phyloP scores from a whole-genome alignment of 352 stramenopile genomes.

The Halophytophthora batemanensis region DNA sequence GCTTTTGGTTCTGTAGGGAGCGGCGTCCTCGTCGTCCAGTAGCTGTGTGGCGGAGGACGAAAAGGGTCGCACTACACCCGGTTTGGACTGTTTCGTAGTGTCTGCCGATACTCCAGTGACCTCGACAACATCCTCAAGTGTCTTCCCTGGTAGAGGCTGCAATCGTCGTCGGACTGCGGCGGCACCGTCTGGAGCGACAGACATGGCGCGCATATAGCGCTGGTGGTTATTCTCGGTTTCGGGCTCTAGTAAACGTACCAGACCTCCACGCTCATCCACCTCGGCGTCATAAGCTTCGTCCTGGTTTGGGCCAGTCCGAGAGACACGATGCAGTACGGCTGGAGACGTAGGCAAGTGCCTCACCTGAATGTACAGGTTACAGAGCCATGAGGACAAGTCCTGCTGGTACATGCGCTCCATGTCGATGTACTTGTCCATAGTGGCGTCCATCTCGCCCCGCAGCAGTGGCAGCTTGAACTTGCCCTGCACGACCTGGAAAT shows the following conservation, averaged over 20 bases:
- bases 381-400: slow-evolving; percentile 85
- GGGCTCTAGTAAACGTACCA: slow-evolving; percentile 23
- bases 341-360: slow-evolving; percentile 33
- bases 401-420: slow-evolving; percentile 65
- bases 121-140: neutral
- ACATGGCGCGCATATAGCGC: slow-evolving; percentile 42
- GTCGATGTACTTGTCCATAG: slow-evolving; percentile 69
- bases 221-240: slow-evolving; percentile 41
- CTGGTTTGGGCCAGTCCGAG: neutral
- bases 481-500: slow-evolving; percentile 60
- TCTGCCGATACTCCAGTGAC: no score
- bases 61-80: slow-evolving; percentile 12
- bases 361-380: slow-evolving; percentile 89
- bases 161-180: slow-evolving; percentile 8
- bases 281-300: slow-evolving; percentile 39
- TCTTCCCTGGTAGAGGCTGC: neutral
- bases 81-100: neutral
- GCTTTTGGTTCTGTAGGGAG: slow-evolving; percentile 5
- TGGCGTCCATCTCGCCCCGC: slow-evolving; percentile 77
- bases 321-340: slow-evolving; percentile 9
- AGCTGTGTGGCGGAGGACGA: slow-evolving; percentile 23
- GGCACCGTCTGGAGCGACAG: slow-evolving; percentile 4
- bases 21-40: slow-evolving; percentile 12
- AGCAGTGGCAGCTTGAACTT: slow-evolving; percentile 86
- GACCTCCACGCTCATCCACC: slow-evolving; percentile 43